Conservation (phyloP, 257 asterid species). For the Lithospermum erythrorhizon region DNA sequence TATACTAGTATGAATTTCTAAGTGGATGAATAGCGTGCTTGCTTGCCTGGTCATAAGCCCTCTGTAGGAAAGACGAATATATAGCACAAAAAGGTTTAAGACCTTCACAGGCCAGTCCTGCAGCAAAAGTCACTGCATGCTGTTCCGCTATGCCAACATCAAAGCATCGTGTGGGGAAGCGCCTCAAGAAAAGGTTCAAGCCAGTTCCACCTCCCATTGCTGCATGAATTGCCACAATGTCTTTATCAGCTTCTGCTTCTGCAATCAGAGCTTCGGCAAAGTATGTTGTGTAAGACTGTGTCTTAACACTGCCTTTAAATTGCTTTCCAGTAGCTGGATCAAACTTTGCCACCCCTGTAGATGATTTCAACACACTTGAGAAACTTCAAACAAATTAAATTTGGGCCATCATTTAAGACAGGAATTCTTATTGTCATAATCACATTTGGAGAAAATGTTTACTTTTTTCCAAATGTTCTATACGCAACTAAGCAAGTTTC, state of each 20-base stretch:
- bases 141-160: constrained; percentile 70
- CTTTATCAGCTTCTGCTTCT: constrained; percentile 47
- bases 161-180: constrained; percentile 40
- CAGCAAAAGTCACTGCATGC: constrained; percentile 68
- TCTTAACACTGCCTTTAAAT: constrained; percentile 19
- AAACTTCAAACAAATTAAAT: no score
- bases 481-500: not conserved
- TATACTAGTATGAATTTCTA: not conserved
- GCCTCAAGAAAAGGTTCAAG: constrained; percentile 43
- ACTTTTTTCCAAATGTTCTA: not conserved
- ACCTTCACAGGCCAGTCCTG: constrained; percentile 58
- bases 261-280: constrained; percentile 47
- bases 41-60: constrained; percentile 58
- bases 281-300: constrained; percentile 44
- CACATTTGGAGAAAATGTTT: no score
- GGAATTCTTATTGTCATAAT: no score
- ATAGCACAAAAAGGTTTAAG: constrained; percentile 62
- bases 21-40: no score
- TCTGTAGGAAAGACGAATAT: constrained; percentile 59
- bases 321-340: constrained; percentile 50
- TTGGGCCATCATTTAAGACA: no score
- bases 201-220: constrained; percentile 84
- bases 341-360: constrained; percentile 51
- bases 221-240: constrained; percentile 59
- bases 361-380: not conserved